These are phyloP conservation scores for Trichoderma koningiopsis DNA, from an alignment of 2,329 filamentous ascomycete species.

Conservation along the genomic window DNA sequence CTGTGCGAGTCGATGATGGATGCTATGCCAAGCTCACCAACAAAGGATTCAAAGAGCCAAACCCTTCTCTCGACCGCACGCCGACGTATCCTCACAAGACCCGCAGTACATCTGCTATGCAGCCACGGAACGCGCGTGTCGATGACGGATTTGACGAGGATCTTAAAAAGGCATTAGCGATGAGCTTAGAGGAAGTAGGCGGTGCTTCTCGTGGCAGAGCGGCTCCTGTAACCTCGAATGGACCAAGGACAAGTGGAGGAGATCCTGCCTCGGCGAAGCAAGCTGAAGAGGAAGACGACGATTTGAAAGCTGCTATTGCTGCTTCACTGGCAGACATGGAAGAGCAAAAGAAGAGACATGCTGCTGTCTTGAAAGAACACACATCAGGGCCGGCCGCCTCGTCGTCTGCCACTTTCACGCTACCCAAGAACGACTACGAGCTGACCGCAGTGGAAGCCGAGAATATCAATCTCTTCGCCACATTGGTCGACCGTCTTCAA, in stretches of 20 bases:
- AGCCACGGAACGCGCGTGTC: conserved; percentile 83
- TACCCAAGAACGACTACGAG: conserved; percentile 92
- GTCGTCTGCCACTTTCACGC: conserved; percentile 51
- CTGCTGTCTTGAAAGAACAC: conserved; percentile 80
- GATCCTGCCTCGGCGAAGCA: conserved; percentile 43
- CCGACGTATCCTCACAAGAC: conserved; percentile 62
- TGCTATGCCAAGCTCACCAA: conserved; percentile 89
- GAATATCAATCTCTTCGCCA: conserved; percentile 95
- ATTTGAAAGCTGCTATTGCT: conserved; percentile 91
- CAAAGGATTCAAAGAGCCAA: conserved; percentile 51
- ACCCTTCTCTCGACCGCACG: conserved; percentile 52
- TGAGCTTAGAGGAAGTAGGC: conserved; percentile 94
- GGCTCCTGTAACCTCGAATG: conserved; percentile 53
- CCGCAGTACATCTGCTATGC: conserved; percentile 70
- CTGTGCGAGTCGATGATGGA: conserved; percentile 93
- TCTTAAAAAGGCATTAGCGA: conserved; percentile 86
- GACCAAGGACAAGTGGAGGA: conserved; percentile 42
- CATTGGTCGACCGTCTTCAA: conserved; percentile 89
- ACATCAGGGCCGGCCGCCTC: conserved; percentile 50
- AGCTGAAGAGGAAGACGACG: conserved; percentile 85
- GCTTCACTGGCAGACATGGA: conserved; percentile 97
- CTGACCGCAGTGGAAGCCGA: conserved; percentile 91
- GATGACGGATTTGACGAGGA: conserved; percentile 95
- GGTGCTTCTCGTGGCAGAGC: conserved; percentile 73
- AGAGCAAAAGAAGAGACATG: conserved; percentile 91